Evolutionary conservation across 1,284 basidiomycete species (phyloP).

Genomic region (Pseudozyma sp.): DNA sequence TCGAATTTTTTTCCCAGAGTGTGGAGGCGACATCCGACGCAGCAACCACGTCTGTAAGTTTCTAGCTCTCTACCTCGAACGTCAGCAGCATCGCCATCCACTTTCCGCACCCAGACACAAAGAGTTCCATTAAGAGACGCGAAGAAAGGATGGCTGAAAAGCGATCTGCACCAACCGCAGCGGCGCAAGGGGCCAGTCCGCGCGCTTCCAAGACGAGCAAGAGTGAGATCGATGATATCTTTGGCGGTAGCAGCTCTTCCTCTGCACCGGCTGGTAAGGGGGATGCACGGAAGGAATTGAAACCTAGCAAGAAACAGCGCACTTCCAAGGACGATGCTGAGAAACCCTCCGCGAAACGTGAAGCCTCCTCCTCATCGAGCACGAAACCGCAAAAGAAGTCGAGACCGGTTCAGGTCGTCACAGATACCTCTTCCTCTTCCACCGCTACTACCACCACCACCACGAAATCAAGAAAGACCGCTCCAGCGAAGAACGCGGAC

Average conservation of each 20-base stretch:
- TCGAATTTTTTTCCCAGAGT: too few relatives aligned
- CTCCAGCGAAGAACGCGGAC: background rate
- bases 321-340: background rate
- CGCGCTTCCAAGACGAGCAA: too few relatives aligned
- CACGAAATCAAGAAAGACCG: background rate
- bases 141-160: conserved; percentile 4
- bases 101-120: too few relatives aligned
- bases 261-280: background rate
- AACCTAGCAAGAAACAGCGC: background rate
- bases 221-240: conserved; percentile 35
- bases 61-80: too few relatives aligned
- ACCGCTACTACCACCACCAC: background rate
- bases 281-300: too few relatives aligned
- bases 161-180: background rate
- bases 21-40: too few relatives aligned
- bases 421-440: conserved; percentile 14
- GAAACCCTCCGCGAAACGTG: too few relatives aligned
- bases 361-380: too few relatives aligned
- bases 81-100: too few relatives aligned
- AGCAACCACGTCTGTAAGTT: too few relatives aligned
- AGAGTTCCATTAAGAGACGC: too few relatives aligned
- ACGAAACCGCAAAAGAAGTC: background rate
- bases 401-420: conserved; percentile 14
- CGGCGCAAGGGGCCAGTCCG: too few relatives aligned
- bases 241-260: conserved; percentile 1